Percentiles rank a stretch among this genome's conserved stretches.
phyloP scores from a whole-genome alignment of 2,329 filamentous ascomycete species.

The Beauveria caledonica region DNA sequence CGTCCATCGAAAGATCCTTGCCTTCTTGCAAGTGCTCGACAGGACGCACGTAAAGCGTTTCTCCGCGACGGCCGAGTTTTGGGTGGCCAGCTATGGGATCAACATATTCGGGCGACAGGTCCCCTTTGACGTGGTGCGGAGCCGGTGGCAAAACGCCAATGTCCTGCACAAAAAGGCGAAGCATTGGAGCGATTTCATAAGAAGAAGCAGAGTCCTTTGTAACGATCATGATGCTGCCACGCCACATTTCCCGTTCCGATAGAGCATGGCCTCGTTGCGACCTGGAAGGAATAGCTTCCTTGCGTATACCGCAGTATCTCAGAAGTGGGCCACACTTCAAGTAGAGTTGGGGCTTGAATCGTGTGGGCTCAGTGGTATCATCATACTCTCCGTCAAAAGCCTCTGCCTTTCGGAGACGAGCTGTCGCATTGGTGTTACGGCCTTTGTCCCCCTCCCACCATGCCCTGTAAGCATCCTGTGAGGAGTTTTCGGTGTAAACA shows the following conservation, averaged over 20 bases:
- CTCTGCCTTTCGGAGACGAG: conserved; percentile 47
- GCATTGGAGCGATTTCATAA: conserved; percentile 67
- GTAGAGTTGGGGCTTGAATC: conserved; percentile 76
- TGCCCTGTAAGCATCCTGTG: conserved; percentile 44
- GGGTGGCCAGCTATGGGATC: conserved; percentile 83
- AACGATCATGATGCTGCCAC: conserved; percentile 92
- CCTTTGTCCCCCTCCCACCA: conserved; percentile 68
- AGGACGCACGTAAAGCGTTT: conserved; percentile 80
- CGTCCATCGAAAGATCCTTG: conserved; percentile 68
- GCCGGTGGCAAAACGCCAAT: conserved; percentile 75
- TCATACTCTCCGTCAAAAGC: conserved; percentile 62
- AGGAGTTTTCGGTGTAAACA: conserved; percentile 33
- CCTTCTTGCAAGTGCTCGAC: conserved; percentile 78
- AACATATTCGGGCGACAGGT: conserved; percentile 71
- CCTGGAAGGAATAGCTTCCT: conserved; percentile 41
- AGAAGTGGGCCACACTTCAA: conserved; percentile 86
- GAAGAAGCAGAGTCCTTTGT: conserved; percentile 77
- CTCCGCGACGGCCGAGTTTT: conserved; percentile 76
- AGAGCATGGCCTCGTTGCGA: conserved; percentile 19
- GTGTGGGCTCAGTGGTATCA: conserved; percentile 53
- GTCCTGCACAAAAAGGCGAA: conserved; percentile 81
- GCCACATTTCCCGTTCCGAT: conserved; percentile 71
- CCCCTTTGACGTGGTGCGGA: conserved; percentile 55
- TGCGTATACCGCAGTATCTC: conserved; percentile 77
- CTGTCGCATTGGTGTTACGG: conserved; percentile 36